Base-by-base conservation (phyloP, 2,329 filamentous ascomycete genomes). In the Xylariaceae sp. region DNA sequence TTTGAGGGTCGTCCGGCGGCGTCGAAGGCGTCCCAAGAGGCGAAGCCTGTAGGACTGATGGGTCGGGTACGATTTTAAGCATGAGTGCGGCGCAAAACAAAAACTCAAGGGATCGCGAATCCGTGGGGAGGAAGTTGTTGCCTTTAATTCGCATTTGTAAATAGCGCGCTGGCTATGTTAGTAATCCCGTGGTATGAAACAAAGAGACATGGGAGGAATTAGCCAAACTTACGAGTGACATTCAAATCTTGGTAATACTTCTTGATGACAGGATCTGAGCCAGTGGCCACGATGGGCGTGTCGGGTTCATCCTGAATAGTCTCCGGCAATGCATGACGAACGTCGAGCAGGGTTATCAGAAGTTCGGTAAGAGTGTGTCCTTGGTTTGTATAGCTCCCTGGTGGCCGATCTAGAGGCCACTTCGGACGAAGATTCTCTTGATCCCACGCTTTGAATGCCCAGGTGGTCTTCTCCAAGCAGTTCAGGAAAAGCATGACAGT, bases 391-490 rank as follows among this genome's bases (percentile, higher is more conserved):
- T 80, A 86, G 44, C 72, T 71, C 44, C 71, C 68, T 0, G 82
- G 82, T 7, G 77, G 76, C 51, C 74, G 74, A 60, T 82, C 79
- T 3, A 86, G 70, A 4, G 83, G 83, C 82, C 82, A 86, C 39
- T 76, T 74, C 1, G 75, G 74, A 2, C 78, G 74, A 22, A 84
- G 73, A 44, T 78, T 77, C 48, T 81, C 75, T 61, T 85, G 79
- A 58, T 85, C 81, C 81, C 82, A 86, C 2, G 80, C 81, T 54
- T 84, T 83, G 68, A 85, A 85, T 1, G 80, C 78, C 83, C 82
- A 86, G 0, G 82, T 85, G 0, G 81, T 82, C 67, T 85, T 86
- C 62, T 86, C 83, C 12, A 85, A 73, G 56, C 81, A 84, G 60
- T 83, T 84, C 42, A 86, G 74, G 53, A 85, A 77, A 47, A 86